phyloP scores from a whole-genome alignment of 2,329 filamentous ascomycete genomes.

The Exserohilum rostratum region DNA sequence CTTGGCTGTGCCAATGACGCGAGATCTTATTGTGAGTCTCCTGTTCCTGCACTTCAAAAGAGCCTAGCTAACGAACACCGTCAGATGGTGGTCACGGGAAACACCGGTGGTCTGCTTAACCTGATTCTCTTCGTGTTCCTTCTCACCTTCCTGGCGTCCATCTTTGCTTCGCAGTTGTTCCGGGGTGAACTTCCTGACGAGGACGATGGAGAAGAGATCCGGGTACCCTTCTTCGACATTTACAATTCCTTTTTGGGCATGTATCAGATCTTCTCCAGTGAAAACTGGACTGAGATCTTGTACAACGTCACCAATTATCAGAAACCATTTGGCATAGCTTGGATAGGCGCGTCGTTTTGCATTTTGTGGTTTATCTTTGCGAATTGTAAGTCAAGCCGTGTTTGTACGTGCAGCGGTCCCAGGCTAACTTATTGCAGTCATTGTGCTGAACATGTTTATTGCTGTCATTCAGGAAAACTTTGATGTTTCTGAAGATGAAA shows the following conservation, averaged over 20 bases:
- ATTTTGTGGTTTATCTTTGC: constrained; percentile 95
- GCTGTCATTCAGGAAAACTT: constrained; percentile 99
- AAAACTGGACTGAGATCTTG: constrained; percentile 90
- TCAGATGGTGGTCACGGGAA: constrained; percentile 78
- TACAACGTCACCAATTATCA: constrained; percentile 80
- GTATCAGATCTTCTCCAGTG: constrained; percentile 95
- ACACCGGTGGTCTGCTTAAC: constrained; percentile 89
- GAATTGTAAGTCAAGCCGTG: constrained; percentile 62
- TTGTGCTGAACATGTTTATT: constrained; percentile 99
- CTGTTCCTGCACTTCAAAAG: background rate
- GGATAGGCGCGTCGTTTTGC: constrained; percentile 90
- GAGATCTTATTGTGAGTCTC: constrained; percentile 73
- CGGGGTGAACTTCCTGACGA: constrained; percentile 77
- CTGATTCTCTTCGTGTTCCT: constrained; percentile 96
- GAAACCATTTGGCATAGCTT: constrained; percentile 71
- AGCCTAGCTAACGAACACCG: constrained; percentile 22
- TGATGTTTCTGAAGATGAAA: constrained; percentile 97
- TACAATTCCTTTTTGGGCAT: constrained; percentile 97
- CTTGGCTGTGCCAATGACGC: constrained; percentile 83
- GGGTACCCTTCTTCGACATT: constrained; percentile 83
- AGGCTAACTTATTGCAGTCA: constrained; percentile 57
- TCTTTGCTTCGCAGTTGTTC: constrained; percentile 92
- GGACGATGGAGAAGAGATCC: constrained; percentile 66
- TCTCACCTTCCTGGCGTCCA: constrained; percentile 90
- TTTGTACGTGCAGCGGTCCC: background rate